phyloP scores from a whole-genome alignment of 106 monocot genomes.

The Allium fistulosum region DNA sequence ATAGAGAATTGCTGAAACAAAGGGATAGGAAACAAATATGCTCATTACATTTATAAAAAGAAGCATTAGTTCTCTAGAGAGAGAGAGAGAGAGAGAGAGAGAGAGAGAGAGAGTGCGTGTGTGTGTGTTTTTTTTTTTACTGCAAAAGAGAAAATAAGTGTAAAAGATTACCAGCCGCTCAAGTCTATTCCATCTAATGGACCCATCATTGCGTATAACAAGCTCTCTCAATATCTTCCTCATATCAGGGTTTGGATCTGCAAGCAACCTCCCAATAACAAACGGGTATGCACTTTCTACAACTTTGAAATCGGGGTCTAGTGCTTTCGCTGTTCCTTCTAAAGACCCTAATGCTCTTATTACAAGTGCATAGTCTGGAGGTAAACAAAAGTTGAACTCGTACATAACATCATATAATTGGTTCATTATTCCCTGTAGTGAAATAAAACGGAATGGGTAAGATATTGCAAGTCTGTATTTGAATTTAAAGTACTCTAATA shows the following conservation, averaged over 20 bases:
- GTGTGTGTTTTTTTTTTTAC: too few species aligned
- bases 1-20: too few species aligned
- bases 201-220: slow-evolving; percentile 78
- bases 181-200: slow-evolving; percentile 89
- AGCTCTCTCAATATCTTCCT: slow-evolving; percentile 85
- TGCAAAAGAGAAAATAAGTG: too few species aligned
- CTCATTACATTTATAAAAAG: too few species aligned
- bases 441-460: not conserved
- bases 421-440: slow-evolving; percentile 65
- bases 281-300: slow-evolving; percentile 96
- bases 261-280: slow-evolving; percentile 83
- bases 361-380: slow-evolving; percentile 93
- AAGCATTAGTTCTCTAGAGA: too few species aligned
- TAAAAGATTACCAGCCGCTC: slow-evolving; percentile 56
- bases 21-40: too few species aligned
- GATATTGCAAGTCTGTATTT: not conserved
- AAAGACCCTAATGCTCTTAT: slow-evolving; percentile 89
- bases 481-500: not conserved
- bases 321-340: slow-evolving; percentile 97
- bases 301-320: slow-evolving; percentile 94
- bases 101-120: too few species aligned
- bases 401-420: slow-evolving; percentile 96
- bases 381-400: slow-evolving; percentile 88
- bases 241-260: slow-evolving; percentile 87
- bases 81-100: too few species aligned